phyloP scores from a whole-genome alignment of 768 basidiomycete species.

The Collybiopsis luxurians region DNA sequence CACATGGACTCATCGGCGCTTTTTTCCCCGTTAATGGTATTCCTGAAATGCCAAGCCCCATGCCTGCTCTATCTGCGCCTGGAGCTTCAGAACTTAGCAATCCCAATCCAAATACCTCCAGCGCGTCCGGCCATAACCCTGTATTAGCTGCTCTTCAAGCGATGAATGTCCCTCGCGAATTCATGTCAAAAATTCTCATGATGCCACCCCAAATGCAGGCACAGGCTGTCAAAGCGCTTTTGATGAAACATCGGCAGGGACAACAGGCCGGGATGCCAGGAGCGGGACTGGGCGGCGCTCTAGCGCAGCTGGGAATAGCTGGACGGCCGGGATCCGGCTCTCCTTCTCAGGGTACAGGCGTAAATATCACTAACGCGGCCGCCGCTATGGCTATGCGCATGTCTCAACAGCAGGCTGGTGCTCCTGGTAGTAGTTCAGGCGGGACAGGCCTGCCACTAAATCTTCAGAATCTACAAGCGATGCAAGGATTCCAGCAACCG shows the following conservation, averaged over 20 bases:
- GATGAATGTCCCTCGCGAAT: background rate
- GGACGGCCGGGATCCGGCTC: background rate
- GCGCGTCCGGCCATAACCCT: background rate
- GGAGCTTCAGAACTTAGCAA: background rate
- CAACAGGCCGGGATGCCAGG: background rate
- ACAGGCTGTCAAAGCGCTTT: background rate
- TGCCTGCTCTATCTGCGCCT: background rate
- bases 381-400: slow-evolving; percentile 5
- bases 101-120: background rate
- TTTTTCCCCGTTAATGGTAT: slow-evolving; percentile 3
- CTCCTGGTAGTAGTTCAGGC: background rate
- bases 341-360: background rate
- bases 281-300: no score
- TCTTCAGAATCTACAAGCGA: background rate
- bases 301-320: background rate
- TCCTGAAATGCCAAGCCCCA: slow-evolving; percentile 3
- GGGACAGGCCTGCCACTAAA: background rate
- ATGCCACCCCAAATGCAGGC: background rate
- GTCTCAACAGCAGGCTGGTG: background rate
- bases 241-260: background rate
- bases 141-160: background rate
- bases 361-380: slow-evolving; percentile 1
- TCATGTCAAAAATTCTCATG: background rate
- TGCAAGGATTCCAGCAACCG: background rate
- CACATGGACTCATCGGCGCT: slow-evolving; percentile 5